A percentile compares a stretch with the other conserved stretches of the same genome.
phyloP scores from a whole-genome alignment of 306 rosid species.

The Psophocarpus tetragonolobus region DNA sequence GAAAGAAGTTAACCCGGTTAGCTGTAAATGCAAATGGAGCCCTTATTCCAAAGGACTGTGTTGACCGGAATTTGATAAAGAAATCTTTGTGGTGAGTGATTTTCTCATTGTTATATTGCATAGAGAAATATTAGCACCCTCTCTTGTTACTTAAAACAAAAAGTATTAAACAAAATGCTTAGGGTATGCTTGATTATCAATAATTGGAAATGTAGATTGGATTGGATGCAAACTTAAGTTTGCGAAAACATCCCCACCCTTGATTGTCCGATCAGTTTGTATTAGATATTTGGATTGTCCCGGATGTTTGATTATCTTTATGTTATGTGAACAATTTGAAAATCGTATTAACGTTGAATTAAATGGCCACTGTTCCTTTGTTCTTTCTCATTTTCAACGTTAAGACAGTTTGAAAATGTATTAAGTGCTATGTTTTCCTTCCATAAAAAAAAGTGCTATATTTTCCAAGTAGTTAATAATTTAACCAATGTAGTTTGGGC shows the following conservation, averaged over 20 bases:
- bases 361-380: too few species aligned
- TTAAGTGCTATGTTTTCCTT: neutral
- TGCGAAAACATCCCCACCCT: too few species aligned
- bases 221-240: too few species aligned
- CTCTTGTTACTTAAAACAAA: neutral
- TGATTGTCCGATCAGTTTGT: too few species aligned
- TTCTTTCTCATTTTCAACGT: neutral
- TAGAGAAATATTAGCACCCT: neutral
- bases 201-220: too few species aligned
- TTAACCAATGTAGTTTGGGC: neutral
- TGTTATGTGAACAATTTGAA: too few species aligned
- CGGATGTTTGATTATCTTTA: too few species aligned
- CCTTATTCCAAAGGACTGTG: conserved; percentile 60
- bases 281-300: too few species aligned
- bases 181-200: too few species aligned
- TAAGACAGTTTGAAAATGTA: conserved; percentile 11
- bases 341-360: too few species aligned
- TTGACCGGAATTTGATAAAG: conserved; percentile 70
- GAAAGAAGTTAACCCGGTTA: conserved; percentile 79
- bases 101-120: conserved; percentile 17
- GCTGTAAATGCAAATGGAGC: conserved; percentile 90
- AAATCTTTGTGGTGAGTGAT: conserved; percentile 75
- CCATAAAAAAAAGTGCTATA: neutral
- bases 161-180: neutral
- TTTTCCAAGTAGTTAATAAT: neutral